phyloP scores from a whole-genome alignment of 257 asterid genomes.

The Ilex aquifolium region DNA sequence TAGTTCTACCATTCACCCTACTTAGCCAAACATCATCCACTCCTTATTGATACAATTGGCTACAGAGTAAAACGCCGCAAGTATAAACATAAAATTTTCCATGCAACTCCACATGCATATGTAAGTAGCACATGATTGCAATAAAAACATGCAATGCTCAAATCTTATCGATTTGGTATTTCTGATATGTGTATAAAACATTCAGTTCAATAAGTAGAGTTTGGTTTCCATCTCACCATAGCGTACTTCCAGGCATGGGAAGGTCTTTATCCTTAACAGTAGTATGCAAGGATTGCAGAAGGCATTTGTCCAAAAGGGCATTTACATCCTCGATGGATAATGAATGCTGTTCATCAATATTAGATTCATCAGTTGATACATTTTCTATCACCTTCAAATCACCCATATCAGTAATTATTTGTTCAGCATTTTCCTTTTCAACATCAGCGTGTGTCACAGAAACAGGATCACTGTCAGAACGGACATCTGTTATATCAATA shows the following conservation, averaged over 20 bases:
- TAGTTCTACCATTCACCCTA: no score
- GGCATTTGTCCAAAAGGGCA: conserved; percentile 72
- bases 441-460: conserved; percentile 18
- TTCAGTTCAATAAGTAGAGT: background rate
- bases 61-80: no score
- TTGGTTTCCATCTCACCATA: conserved; percentile 48
- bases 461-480: conserved; percentile 25
- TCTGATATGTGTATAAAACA: no score
- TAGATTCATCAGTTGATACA: conserved; percentile 33
- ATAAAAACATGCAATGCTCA: background rate
- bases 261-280: conserved; percentile 81
- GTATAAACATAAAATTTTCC: no score
- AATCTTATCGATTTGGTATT: background rate
- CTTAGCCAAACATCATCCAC: no score
- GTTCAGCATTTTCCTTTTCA: conserved; percentile 41
- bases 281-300: conserved; percentile 80
- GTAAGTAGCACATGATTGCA: background rate
- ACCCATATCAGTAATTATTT: conserved; percentile 37
- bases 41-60: no score
- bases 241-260: conserved; percentile 82
- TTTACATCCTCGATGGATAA: conserved; percentile 73
- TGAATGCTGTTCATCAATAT: conserved; percentile 39
- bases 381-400: conserved; percentile 49
- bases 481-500: conserved; percentile 27
- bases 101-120: background rate